These are phyloP conservation scores for Tetrapyrgos nigripes DNA, from an alignment of 1,284 basidiomycete genomes.

Conservation along the genomic window DNA sequence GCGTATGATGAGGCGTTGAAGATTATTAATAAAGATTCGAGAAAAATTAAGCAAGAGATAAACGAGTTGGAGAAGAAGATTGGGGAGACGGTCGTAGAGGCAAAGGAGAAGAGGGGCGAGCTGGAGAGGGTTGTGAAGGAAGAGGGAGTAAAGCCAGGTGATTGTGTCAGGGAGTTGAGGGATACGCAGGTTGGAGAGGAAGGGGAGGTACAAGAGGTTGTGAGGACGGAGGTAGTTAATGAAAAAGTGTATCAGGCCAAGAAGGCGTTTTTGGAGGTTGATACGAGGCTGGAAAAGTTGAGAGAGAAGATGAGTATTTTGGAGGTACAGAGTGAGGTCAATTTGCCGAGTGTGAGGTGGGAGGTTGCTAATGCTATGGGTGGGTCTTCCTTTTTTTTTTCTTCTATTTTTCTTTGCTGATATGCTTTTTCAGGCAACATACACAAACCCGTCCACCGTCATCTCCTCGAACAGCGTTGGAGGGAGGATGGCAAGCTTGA, in stretches of 20 bases:
- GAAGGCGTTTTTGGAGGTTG: slow-evolving; percentile 37
- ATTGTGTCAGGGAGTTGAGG: neutral
- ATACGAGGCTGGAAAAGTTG: slow-evolving; percentile 44
- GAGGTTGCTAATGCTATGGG: slow-evolving; percentile 79
- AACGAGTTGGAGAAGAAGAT: slow-evolving; percentile 26
- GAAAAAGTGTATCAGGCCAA: slow-evolving; percentile 17
- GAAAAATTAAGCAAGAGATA: slow-evolving; percentile 43
- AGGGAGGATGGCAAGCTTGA: slow-evolving; percentile 84
- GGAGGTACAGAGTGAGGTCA: slow-evolving; percentile 73
- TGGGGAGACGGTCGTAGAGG: neutral
- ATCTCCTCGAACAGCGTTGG: slow-evolving; percentile 88
- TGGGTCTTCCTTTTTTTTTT: slow-evolving; percentile 40
- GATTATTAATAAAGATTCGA: slow-evolving; percentile 63
- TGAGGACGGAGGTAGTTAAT: slow-evolving; percentile 9
- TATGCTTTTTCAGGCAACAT: slow-evolving; percentile 57
- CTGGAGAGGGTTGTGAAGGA: slow-evolving; percentile 24
- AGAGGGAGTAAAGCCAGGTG: neutral
- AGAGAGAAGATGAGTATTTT: slow-evolving; percentile 54
- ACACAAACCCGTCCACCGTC: slow-evolving; percentile 73
- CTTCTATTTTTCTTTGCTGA: slow-evolving; percentile 5
- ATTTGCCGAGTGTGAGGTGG: slow-evolving; percentile 82
- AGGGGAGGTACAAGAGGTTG: slow-evolving; percentile 3
- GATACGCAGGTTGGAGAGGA: neutral
- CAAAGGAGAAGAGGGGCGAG: slow-evolving; percentile 25
- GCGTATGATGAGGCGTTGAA: slow-evolving; percentile 86